phyloP scores from a whole-genome alignment of 2,329 filamentous ascomycete species.

The Colletotrichum magnum region DNA sequence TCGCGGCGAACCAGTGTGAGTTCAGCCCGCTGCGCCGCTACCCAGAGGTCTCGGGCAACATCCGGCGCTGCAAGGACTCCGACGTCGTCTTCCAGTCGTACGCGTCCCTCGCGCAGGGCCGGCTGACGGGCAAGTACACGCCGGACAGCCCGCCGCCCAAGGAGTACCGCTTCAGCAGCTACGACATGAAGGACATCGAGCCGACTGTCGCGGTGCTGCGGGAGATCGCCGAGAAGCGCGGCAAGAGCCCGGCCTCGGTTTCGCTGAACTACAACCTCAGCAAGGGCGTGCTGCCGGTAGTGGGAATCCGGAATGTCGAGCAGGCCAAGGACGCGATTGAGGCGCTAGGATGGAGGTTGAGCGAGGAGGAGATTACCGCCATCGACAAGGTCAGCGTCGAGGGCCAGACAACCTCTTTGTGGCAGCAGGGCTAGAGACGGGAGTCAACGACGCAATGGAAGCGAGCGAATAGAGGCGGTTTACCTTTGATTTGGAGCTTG shows the following conservation, averaged over 20 bases:
- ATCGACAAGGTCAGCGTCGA: constrained; percentile 9
- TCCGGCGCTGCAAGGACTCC: background rate
- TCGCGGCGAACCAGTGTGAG: constrained; percentile 11
- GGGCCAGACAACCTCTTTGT: background rate
- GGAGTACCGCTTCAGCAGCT: constrained; percentile 7
- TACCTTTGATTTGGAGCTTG: too few relatives aligned
- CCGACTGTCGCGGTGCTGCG: background rate
- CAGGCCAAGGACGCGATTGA: background rate
- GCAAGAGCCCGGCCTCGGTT: background rate
- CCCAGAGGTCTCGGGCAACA: background rate
- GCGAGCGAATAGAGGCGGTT: background rate
- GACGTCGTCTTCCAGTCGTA: constrained; percentile 5
- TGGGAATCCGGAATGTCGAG: background rate
- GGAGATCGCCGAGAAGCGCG: background rate
- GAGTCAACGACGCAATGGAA: too few relatives aligned
- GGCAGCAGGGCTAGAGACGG: background rate
- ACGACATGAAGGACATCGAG: constrained; percentile 4
- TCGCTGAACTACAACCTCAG: constrained; percentile 14
- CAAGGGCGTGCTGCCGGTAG: background rate
- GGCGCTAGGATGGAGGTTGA: background rate
- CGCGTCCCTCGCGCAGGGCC: constrained; percentile 1
- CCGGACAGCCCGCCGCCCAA: background rate
- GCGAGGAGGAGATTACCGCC: background rate
- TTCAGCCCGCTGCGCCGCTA: constrained; percentile 6
- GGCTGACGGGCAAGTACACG: background rate